Evolutionary conservation across 169 alveolate genomes (phyloP).

Genomic region (Eimeria praecox): DNA sequence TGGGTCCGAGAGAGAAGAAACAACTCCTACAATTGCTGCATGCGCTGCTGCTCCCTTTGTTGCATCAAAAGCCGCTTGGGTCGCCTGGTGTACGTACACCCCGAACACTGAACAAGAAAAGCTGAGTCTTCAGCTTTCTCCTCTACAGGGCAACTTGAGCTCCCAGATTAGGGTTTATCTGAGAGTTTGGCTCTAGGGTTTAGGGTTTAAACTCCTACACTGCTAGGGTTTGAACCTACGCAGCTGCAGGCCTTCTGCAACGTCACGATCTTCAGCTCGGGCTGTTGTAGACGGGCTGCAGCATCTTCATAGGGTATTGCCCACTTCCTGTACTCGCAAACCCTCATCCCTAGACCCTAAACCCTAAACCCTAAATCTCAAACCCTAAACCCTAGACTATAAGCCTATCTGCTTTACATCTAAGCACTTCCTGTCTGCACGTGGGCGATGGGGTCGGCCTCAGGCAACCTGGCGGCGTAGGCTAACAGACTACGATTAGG

Average conservation of each 20-base stretch:
- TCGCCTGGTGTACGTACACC: conserved; percentile 36
- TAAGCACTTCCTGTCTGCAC: background rate
- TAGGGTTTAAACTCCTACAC: background rate
- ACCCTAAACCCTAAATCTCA: conserved; percentile 17
- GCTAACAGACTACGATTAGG: background rate
- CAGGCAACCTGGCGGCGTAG: background rate
- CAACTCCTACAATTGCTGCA: conserved; percentile 31
- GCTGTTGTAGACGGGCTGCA: conserved; percentile 25
- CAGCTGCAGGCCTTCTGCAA: conserved; percentile 57
- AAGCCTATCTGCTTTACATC: background rate
- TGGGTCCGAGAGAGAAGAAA: conserved; percentile 29
- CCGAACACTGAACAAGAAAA: background rate
- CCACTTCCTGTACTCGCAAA: conserved; percentile 29
- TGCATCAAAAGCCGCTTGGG: background rate
- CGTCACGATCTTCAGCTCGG: conserved; percentile 22
- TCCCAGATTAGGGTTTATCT: background rate
- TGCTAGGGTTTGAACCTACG: background rate
- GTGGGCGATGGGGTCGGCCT: background rate
- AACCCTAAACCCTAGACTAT: background rate
- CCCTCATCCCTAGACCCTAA: conserved; percentile 19
- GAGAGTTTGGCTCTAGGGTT: background rate
- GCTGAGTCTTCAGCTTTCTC: background rate
- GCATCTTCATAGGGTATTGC: background rate
- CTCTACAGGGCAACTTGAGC: background rate
- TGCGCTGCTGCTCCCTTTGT: conserved; percentile 51